Evolutionary conservation across 1,284 basidiomycete genomes (phyloP), one percentile per base, ranked within the genome.

Genomic region (Chiua sp.): DNA sequence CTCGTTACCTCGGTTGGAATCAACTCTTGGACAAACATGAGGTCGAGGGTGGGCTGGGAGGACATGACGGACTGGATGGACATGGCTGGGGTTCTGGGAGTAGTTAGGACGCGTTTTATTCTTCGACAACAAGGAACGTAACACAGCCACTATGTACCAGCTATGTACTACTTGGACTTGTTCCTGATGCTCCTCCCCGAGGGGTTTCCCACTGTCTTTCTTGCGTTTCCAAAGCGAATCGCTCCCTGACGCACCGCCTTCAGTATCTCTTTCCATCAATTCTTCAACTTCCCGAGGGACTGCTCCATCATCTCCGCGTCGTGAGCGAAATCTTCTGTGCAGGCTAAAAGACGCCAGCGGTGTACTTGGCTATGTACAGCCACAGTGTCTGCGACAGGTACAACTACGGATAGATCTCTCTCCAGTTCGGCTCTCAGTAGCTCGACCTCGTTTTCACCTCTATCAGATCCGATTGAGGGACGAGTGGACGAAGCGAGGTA

Each of bases 11-110:
- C 82, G 3, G 73, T 68, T 0, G 90, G 86, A 68, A 94, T 89
- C 69, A 90, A 79, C 49, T 85, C 79, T 37, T 87, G 70, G 35
- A 88, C 80, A 77, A 95, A 96, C 60, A 91, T 79, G 50, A 96
- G 85, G 68, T 93, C 87, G 60, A 96, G 88, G 50, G 85, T 72
- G 70, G 92, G 39, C 13, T 56, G 51, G 26, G 68, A 44, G 7
- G 26, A n/a, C 6, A 49, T 7, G 35, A 39, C 13, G 53, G 67
- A 51, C 48, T 55, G 13, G 59, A 65, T 72, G 47, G 42, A 39
- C 42, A 23, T 58, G 57, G 28, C 18, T 28, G 37, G 47, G 47
- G 47, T 39, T 20, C 18, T 35, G 37, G 8, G 18, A 20, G 37
- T 39, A 39, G 16, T 39, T 39, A 16, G 11, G 37, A 39, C 37